Conservation (phyloP, 495 filamentous ascomycete genomes). For the Elaphomyces granulatus region DNA sequence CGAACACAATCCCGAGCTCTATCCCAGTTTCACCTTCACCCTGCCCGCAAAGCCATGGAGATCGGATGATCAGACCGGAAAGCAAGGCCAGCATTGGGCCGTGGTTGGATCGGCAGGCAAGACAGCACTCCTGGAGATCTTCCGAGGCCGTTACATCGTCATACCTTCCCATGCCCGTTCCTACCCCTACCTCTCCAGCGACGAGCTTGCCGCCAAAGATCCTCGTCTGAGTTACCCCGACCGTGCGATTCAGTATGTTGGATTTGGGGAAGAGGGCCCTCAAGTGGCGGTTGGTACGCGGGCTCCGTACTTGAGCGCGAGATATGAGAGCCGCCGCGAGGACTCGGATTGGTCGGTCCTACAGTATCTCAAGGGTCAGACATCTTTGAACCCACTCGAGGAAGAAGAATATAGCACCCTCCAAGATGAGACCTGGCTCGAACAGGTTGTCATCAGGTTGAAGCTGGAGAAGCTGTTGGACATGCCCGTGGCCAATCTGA, state of each 20-base stretch:
- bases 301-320: constrained; percentile 72
- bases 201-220: constrained; percentile 42
- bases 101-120: constrained; percentile 58
- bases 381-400: constrained; percentile 55
- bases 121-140: constrained; percentile 61
- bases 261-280: constrained; percentile 51
- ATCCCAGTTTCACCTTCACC: constrained; percentile 49
- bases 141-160: constrained; percentile 59
- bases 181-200: constrained; percentile 58
- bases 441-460: constrained; percentile 50
- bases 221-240: constrained; percentile 39
- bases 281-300: constrained; percentile 40
- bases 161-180: constrained; percentile 56
- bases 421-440: constrained; percentile 32
- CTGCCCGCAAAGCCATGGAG: constrained; percentile 36
- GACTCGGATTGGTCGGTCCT: constrained; percentile 72
- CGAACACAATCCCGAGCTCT: constrained; percentile 42
- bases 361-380: constrained; percentile 67
- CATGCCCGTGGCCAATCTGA: constrained; percentile 74
- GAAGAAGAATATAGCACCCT: constrained; percentile 29
- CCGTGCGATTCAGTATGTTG: constrained; percentile 67
- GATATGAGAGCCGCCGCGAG: constrained; percentile 84
- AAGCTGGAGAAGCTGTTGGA: constrained; percentile 47
- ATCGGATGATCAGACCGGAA: not conserved
- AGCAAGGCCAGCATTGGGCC: constrained; percentile 47